phyloP scores from a whole-genome alignment of 2,329 filamentous ascomycete species.

The Colletotrichum plurivorum region DNA sequence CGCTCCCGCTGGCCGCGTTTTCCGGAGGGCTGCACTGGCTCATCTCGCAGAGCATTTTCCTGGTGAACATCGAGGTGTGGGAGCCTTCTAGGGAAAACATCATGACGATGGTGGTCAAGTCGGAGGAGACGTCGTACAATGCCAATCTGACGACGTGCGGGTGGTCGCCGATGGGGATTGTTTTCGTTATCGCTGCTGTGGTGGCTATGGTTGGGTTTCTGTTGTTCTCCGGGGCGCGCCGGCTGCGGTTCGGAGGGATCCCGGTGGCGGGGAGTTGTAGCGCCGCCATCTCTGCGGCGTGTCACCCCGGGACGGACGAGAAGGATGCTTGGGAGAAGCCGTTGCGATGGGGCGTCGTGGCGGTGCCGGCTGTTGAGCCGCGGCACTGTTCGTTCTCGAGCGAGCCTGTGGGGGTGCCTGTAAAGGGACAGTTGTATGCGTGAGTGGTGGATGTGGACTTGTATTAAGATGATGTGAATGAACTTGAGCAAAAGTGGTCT shows the following conservation, averaged over 20 bases:
- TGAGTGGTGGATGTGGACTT: not conserved
- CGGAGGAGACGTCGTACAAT: not conserved
- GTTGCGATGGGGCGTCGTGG: not conserved
- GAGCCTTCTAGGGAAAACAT: not conserved
- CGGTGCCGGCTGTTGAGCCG: not conserved
- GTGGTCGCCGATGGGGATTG: not conserved
- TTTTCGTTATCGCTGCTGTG: not conserved
- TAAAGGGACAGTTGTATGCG: not conserved
- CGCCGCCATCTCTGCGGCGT: not conserved
- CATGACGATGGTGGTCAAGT: not conserved
- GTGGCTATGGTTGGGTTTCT: not conserved
- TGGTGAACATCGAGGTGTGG: not conserved
- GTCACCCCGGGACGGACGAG: not conserved
- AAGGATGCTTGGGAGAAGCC: not conserved
- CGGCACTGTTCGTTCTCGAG: not conserved
- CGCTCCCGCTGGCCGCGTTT: not conserved
- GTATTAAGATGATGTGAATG: no score
- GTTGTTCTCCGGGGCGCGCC: not conserved
- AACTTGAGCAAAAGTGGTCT: not conserved
- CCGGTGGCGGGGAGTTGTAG: not conserved
- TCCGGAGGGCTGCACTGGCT: not conserved
- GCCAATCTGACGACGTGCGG: not conserved
- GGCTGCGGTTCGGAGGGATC: not conserved
- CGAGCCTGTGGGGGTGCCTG: not conserved
- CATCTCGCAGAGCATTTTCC: constrained; percentile 11